phyloP scores from a whole-genome alignment of 768 basidiomycete species.

The Kwoniella europaea region DNA sequence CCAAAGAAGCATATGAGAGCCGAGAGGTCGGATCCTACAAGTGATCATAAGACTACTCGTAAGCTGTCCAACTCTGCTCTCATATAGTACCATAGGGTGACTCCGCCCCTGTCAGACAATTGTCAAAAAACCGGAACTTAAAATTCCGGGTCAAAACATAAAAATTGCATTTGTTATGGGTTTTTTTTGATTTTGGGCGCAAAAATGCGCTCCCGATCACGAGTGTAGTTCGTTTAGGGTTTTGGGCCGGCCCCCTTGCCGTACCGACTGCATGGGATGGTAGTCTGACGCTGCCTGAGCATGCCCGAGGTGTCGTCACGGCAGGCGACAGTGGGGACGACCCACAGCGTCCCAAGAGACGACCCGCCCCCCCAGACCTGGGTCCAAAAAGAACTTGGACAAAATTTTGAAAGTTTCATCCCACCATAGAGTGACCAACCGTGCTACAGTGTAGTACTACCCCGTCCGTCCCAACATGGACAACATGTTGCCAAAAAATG shows the following conservation, averaged over 20 bases:
- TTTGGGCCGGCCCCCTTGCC: not conserved
- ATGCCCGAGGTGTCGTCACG: not conserved
- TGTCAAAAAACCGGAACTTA: slow-evolving; percentile 17
- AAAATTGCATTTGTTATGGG: slow-evolving; percentile 19
- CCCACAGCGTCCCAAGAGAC: slow-evolving; percentile 63
- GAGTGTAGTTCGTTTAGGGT: slow-evolving; percentile 19
- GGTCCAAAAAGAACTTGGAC: slow-evolving; percentile 61
- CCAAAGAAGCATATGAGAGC: slow-evolving; percentile 17
- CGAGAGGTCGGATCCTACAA: not conserved
- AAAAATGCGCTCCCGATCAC: slow-evolving; percentile 7
- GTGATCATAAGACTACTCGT: not conserved
- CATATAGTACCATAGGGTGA: slow-evolving; percentile 23
- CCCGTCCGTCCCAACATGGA: not conserved
- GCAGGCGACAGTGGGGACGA: not conserved
- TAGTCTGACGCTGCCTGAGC: not conserved
- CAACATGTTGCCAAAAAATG: not conserved
- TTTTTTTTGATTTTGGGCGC: slow-evolving; percentile 26
- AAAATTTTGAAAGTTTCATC: slow-evolving; percentile 1
- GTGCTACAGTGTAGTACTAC: slow-evolving; percentile 7
- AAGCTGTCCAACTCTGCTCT: slow-evolving; percentile 2
- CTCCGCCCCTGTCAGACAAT: slow-evolving; percentile 13
- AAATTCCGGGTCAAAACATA: slow-evolving; percentile 28
- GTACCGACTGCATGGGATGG: not conserved
- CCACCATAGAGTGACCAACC: slow-evolving; percentile 1
- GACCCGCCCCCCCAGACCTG: slow-evolving; percentile 74